A percentile compares a stretch with the other conserved stretches of the same genome.
Conservation (phyloP, 1,139 yeast genomes). For the Casaregolazyma lundiana region DNA sequence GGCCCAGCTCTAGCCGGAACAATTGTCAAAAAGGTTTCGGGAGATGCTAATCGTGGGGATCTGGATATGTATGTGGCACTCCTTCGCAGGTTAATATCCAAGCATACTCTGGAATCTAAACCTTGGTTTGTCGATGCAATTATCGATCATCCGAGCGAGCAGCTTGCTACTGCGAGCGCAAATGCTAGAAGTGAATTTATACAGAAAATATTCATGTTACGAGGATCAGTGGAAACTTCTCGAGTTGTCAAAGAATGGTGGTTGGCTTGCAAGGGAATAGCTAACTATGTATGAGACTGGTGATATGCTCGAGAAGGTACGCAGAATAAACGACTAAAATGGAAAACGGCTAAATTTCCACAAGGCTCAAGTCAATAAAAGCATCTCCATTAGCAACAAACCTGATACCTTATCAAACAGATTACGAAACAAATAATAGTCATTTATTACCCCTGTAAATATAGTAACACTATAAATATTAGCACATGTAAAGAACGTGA, state of each 20-base stretch:
- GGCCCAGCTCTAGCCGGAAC: slow-evolving; percentile 26
- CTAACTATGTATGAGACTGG: slow-evolving; percentile 22
- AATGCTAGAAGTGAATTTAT: slow-evolving; percentile 39
- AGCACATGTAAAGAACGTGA: neutral
- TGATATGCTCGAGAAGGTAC: too few relatives aligned
- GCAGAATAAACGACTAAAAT: neutral
- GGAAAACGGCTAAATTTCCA: too few relatives aligned
- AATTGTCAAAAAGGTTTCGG: slow-evolving; percentile 30
- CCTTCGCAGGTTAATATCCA: slow-evolving; percentile 49
- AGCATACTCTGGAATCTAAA: slow-evolving; percentile 46
- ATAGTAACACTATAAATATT: neutral
- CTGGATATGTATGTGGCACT: slow-evolving; percentile 55
- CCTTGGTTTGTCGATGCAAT: slow-evolving; percentile 43
- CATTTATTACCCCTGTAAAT: neutral
- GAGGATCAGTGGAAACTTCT: slow-evolving; percentile 55
- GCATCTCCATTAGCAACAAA: too few relatives aligned
- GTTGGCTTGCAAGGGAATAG: slow-evolving; percentile 43
- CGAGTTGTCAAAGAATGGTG: slow-evolving; percentile 60
- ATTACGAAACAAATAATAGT: too few relatives aligned
- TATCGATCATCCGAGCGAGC: slow-evolving; percentile 32
- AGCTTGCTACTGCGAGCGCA: slow-evolving; percentile 18
- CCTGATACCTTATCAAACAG: too few relatives aligned
- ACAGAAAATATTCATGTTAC: slow-evolving; percentile 52
- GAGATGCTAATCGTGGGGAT: slow-evolving; percentile 55
- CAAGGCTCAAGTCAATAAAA: too few relatives aligned